Percentiles rank a stretch among this genome's conserved stretches.
Evolutionary conservation across 140 eudicot species (phyloP).

Genomic region (Cichorium intybus): DNA sequence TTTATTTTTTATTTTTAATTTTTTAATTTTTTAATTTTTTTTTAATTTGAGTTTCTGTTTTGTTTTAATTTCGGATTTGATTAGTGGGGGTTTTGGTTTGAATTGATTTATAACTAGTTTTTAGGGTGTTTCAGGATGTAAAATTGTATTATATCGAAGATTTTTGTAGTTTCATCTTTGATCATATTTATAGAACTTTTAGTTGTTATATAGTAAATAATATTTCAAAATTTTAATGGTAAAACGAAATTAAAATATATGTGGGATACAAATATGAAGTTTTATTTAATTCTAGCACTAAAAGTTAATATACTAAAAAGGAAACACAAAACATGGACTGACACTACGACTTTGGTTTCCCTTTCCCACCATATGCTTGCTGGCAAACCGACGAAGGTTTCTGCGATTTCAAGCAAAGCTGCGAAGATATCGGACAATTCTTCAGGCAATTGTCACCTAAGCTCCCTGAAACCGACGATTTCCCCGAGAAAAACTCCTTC

Average conservation of each 20-base stretch:
- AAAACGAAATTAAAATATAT: not conserved
- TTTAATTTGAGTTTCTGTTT: no score
- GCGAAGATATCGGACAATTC: slow-evolving; percentile 61
- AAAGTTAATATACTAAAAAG: slow-evolving; percentile 10
- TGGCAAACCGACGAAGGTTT: slow-evolving; percentile 69
- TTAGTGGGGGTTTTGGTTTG: no score
- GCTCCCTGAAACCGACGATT: slow-evolving; percentile 61
- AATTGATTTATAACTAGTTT: no score
- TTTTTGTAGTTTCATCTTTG: no score
- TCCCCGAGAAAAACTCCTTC: slow-evolving; percentile 55
- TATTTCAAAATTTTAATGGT: not conserved
- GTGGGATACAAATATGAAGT: slow-evolving; percentile 2
- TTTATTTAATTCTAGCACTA: slow-evolving; percentile 10
- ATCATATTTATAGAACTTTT: no score
- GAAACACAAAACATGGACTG: slow-evolving; percentile 32
- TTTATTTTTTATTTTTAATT: no score
- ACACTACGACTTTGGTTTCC: slow-evolving; percentile 55
- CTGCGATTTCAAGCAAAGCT: slow-evolving; percentile 72
- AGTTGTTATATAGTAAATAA: not conserved
- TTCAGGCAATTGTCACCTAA: slow-evolving; percentile 78
- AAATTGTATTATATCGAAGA: no score
- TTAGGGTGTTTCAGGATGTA: no score
- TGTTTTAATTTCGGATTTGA: no score
- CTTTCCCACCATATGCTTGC: slow-evolving; percentile 66
- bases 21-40: no score